Evolutionary conservation across 108 stramenopile genomes (phyloP).

Genomic region (Aurantiochytrium sp.): DNA sequence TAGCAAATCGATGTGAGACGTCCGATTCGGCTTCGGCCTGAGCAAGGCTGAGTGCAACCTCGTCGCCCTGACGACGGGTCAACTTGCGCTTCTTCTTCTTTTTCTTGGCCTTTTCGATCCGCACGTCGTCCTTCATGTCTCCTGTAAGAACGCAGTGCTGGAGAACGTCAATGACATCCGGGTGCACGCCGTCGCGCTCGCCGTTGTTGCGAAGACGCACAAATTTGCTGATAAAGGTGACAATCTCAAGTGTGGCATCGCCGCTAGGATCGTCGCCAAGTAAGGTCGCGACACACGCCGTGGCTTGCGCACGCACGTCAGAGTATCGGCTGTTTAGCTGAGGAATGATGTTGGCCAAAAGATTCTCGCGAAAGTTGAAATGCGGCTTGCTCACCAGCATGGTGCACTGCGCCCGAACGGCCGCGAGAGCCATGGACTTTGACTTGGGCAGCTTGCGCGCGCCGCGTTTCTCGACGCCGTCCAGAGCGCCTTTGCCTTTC

Average conservation of each 20-base stretch:
- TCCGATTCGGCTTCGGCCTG: constrained; percentile 70
- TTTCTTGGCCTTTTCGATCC: constrained; percentile 56
- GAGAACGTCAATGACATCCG: constrained; percentile 62
- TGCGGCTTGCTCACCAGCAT: constrained; percentile 52
- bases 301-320: constrained; percentile 60
- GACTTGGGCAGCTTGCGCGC: constrained; percentile 30
- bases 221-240: constrained; percentile 59
- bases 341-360: constrained; percentile 57
- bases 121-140: constrained; percentile 69
- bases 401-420: constrained; percentile 61
- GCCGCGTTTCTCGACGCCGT: constrained; percentile 9
- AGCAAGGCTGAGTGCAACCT: constrained; percentile 66
- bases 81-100: constrained; percentile 48
- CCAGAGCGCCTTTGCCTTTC: neutral
- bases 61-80: constrained; percentile 50
- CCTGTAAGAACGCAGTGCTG: constrained; percentile 65
- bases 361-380: constrained; percentile 77
- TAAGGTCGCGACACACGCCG: constrained; percentile 52
- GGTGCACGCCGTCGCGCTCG: constrained; percentile 39
- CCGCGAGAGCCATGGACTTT: constrained; percentile 51
- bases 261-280: constrained; percentile 66
- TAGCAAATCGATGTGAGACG: constrained; percentile 59
- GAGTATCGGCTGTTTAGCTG: constrained; percentile 54
- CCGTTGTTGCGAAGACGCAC: constrained; percentile 49
- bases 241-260: constrained; percentile 68